Evolutionary conservation across 2,329 filamentous ascomycete genomes (phyloP), one percentile per base, ranked within the genome.

Genomic region (Chaetomium globosum): DNA sequence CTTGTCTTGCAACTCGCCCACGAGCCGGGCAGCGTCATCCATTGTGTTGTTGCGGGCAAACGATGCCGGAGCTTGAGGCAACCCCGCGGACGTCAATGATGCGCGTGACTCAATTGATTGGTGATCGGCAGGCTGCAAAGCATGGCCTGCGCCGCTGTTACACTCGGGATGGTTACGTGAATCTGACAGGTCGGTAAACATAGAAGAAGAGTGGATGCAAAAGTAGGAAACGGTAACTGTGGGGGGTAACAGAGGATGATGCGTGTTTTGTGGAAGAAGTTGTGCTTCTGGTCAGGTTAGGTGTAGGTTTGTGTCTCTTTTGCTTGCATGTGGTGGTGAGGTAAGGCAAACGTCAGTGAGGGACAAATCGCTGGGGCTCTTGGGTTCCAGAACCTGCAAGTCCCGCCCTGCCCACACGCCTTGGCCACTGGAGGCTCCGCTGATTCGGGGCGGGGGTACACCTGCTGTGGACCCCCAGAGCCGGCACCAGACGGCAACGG

Each of bases 1-100:
- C 79, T 82, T 84, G 71, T 76, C 76, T 70, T 82, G 79, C 73
- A 87, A 80, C 75, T 82, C 80, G 63, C 80, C 78, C 69, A 84
- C 78, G 68, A 86, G 79, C 70, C 73, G 80, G 71, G 79, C 80
- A 54, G 78, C 77, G 74, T 82, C 80, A 72, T 82, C 79, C 81
- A 82, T 83, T 68, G 72, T 74, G 30, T 19, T 43, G 74, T 33
- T 39, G 60, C 23, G 39, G 36, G 54, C 23, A 59, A 55, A 67
- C 65, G 59, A 64, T 65, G 59, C 61, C 67, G 65, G 62, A 60
- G 52, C 31, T 49, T 33, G 56, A 51, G 28, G 49, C 28, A 61
- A 36, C 60, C 59, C 65, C 64, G 53, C 52, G 63, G 51, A 62
- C 53, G 60, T 33, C 19, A 64, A 61, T 48, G 58, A 26, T 65